Conservation (phyloP, 129 eudicot genomes). For the Rutidosis leptorrhynchoides region DNA sequence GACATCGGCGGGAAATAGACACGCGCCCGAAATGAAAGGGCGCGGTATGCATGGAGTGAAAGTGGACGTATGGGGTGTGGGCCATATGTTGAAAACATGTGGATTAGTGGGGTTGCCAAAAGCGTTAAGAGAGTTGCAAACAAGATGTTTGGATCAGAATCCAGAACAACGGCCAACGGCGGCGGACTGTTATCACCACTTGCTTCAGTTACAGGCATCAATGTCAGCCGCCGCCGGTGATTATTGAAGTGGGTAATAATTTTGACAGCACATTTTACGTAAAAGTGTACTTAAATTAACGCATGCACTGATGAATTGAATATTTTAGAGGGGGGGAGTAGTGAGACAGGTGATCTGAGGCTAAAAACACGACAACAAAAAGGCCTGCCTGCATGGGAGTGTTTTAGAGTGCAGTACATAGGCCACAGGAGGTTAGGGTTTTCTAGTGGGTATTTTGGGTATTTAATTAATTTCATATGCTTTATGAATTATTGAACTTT, state of each 20-base stretch:
- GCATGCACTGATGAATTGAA: slow-evolving; percentile 20
- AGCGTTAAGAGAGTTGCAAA: slow-evolving; percentile 64
- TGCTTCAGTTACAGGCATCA: slow-evolving; percentile 78
- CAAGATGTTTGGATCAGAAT: slow-evolving; percentile 70
- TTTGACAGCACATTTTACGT: slow-evolving; percentile 17
- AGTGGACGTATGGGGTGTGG: slow-evolving; percentile 83
- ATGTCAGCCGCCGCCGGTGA: slow-evolving; percentile 54
- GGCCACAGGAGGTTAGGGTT: slow-evolving; percentile 27
- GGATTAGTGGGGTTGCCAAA: slow-evolving; percentile 59
- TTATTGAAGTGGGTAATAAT: slow-evolving; percentile 24
- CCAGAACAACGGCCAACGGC: slow-evolving; percentile 90
- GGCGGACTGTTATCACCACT: slow-evolving; percentile 88
- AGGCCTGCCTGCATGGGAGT: slow-evolving; percentile 32
- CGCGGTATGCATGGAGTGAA: slow-evolving; percentile 75
- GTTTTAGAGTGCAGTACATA: slow-evolving; percentile 30
- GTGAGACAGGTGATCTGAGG: slow-evolving; percentile 14
- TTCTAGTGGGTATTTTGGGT: slow-evolving; percentile 27
- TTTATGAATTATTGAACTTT: slow-evolving; percentile 6
- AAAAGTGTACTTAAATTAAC: background rate
- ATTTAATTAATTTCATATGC: background rate
- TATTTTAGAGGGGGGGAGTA: slow-evolving; percentile 11
- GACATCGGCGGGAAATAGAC: slow-evolving; percentile 29
- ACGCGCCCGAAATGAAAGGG: slow-evolving; percentile 76
- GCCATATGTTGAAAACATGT: slow-evolving; percentile 58
- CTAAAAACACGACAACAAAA: slow-evolving; percentile 24